Conservation (phyloP, 1,284 basidiomycete genomes). For the Ganoderma resinaceum region DNA sequence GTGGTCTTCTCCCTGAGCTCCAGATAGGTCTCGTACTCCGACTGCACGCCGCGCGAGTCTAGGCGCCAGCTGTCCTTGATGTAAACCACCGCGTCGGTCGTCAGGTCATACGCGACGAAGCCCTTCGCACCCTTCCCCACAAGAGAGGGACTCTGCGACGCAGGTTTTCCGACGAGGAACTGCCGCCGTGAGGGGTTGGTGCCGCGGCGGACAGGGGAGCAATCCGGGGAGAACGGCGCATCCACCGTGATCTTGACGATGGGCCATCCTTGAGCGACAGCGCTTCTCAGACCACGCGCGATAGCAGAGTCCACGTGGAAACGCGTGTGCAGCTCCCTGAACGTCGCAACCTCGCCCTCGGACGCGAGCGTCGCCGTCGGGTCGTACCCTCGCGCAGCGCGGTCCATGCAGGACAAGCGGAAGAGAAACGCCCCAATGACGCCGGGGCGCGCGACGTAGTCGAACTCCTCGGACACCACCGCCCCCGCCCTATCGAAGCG, state of each 20-base stretch:
- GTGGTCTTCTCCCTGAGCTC: not conserved
- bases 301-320: not conserved
- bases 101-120: conserved; percentile 1
- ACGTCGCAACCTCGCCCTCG: not conserved
- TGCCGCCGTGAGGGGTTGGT: not conserved
- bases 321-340: not conserved
- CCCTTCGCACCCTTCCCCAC: not conserved
- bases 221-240: not conserved
- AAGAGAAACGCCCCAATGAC: conserved; percentile 24
- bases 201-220: not conserved
- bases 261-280: not conserved
- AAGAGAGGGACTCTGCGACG: not conserved
- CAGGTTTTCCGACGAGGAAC: conserved; percentile 2
- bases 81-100: not conserved
- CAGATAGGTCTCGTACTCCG: conserved; percentile 3
- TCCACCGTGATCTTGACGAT: not conserved
- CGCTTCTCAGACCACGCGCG: not conserved
- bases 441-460: conserved; percentile 19
- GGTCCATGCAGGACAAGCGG: conserved; percentile 4
- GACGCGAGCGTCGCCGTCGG: not conserved
- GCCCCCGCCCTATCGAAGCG: conserved; percentile 4
- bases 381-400: not conserved
- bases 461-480: conserved; percentile 2
- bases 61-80: conserved; percentile 13
- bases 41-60: not conserved